These are phyloP conservation scores for Claviceps humidiphila DNA, from an alignment of 2,329 filamentous ascomycete species.

Conservation along the genomic window DNA sequence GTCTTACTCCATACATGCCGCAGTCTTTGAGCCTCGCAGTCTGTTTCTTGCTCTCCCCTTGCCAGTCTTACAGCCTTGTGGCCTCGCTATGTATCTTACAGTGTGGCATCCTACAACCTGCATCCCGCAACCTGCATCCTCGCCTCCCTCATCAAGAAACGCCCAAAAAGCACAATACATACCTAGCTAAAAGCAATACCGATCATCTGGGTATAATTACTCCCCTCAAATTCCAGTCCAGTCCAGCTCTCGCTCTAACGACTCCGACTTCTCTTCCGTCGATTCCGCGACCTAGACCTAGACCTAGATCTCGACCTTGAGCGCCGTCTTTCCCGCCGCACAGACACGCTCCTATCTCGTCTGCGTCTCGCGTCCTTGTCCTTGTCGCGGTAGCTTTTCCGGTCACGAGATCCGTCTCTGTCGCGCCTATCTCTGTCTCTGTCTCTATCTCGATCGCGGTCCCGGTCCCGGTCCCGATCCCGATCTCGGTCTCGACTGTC, in stretches of 20 bases:
- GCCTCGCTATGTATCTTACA: too few relatives aligned
- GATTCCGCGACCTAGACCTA: neutral
- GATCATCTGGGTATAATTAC: too few relatives aligned
- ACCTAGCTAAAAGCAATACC: too few relatives aligned
- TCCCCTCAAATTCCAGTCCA: neutral
- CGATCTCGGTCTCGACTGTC: conserved; percentile 20
- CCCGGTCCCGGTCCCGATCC: conserved; percentile 20
- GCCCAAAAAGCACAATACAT: too few relatives aligned
- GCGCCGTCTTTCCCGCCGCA: conserved; percentile 22
- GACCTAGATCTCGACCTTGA: conserved; percentile 10
- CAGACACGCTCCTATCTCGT: conserved; percentile 21
- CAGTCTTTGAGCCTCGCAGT: too few relatives aligned
- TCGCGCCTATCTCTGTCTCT: conserved; percentile 9
- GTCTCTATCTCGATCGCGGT: conserved; percentile 20
- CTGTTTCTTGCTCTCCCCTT: too few relatives aligned
- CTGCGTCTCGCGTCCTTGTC: conserved; percentile 15
- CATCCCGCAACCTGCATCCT: too few relatives aligned
- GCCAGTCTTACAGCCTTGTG: too few relatives aligned
- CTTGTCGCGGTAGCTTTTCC: conserved; percentile 13
- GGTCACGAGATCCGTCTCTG: conserved; percentile 20
- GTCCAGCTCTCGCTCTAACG: neutral
- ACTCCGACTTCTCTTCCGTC: neutral
- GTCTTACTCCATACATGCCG: too few relatives aligned
- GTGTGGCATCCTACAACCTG: too few relatives aligned
- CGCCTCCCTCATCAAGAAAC: too few relatives aligned